Conservation (phyloP, 2,329 filamentous ascomycete species). For the Fusarium albidum region DNA sequence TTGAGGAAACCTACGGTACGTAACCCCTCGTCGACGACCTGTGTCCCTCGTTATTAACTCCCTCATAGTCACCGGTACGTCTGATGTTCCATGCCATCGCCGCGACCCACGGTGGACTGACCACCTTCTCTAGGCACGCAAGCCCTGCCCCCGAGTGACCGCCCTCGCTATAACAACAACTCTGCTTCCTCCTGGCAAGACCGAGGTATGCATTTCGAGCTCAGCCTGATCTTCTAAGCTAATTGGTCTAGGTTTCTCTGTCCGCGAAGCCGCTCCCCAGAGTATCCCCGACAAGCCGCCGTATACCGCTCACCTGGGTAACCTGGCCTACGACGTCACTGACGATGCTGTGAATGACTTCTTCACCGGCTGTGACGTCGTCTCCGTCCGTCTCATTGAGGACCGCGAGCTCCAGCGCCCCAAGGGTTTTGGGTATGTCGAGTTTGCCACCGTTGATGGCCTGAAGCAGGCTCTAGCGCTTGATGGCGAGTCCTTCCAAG, state of each 20-base stretch:
- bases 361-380: slow-evolving; percentile 84
- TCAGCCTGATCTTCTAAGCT: slow-evolving; percentile 21
- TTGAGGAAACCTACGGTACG: slow-evolving; percentile 88
- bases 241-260: slow-evolving; percentile 58
- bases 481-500: slow-evolving; percentile 84
- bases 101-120: slow-evolving; percentile 36
- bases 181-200: slow-evolving; percentile 52
- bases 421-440: slow-evolving; percentile 98
- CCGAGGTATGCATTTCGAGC: slow-evolving; percentile 48
- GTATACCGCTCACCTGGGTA: slow-evolving; percentile 94
- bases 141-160: slow-evolving; percentile 61
- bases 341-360: slow-evolving; percentile 84
- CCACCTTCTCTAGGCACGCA: slow-evolving; percentile 58
- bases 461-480: slow-evolving; percentile 89
- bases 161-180: slow-evolving; percentile 46
- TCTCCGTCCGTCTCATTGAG: slow-evolving; percentile 94
- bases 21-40: slow-evolving; percentile 31
- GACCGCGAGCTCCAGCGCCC: slow-evolving; percentile 93
- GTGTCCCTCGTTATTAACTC: slow-evolving; percentile 42
- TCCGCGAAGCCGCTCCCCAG: slow-evolving; percentile 77
- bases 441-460: slow-evolving; percentile 87
- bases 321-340: slow-evolving; percentile 94
- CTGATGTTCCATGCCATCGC: slow-evolving; percentile 15
- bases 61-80: slow-evolving; percentile 48
- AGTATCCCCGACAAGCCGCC: slow-evolving; percentile 87